phyloP scores from a whole-genome alignment of 2,329 filamentous ascomycete species.

The Sarocladiaceae sp. region DNA sequence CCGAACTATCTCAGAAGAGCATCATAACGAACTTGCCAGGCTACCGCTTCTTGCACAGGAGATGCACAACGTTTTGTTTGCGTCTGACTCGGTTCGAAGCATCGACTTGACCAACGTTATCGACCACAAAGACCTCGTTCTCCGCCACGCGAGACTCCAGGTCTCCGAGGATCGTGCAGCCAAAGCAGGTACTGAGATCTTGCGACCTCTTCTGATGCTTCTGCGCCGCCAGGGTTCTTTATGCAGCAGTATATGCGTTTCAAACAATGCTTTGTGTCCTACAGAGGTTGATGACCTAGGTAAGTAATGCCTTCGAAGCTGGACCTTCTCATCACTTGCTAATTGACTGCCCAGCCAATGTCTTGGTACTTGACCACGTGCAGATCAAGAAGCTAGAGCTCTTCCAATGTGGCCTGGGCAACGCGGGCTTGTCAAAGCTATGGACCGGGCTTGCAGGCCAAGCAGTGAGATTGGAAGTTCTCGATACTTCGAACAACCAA shows the following conservation, averaged over 20 bases:
- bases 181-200: conserved; percentile 33
- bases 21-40: conserved; percentile 43
- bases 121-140: conserved; percentile 21
- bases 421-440: conserved; percentile 41
- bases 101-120: conserved; percentile 47
- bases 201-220: conserved; percentile 45
- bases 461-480: conserved; percentile 37
- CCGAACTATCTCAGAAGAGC: conserved; percentile 42
- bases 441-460: conserved; percentile 44
- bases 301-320: conserved; percentile 21
- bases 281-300: conserved; percentile 46
- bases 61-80: conserved; percentile 51
- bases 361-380: conserved; percentile 28
- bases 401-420: conserved; percentile 47
- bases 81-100: conserved; percentile 50
- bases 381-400: conserved; percentile 45
- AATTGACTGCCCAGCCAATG: conserved; percentile 21
- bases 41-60: conserved; percentile 51
- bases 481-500: conserved; percentile 50
- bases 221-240: conserved; percentile 40
- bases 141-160: conserved; percentile 11
- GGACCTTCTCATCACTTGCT: neutral
- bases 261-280: conserved; percentile 43
- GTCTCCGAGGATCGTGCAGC: conserved; percentile 12
- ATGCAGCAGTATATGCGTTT: conserved; percentile 48